phyloP scores from a whole-genome alignment of 2,329 filamentous ascomycete species.

The Zymoseptoria ardabiliae region DNA sequence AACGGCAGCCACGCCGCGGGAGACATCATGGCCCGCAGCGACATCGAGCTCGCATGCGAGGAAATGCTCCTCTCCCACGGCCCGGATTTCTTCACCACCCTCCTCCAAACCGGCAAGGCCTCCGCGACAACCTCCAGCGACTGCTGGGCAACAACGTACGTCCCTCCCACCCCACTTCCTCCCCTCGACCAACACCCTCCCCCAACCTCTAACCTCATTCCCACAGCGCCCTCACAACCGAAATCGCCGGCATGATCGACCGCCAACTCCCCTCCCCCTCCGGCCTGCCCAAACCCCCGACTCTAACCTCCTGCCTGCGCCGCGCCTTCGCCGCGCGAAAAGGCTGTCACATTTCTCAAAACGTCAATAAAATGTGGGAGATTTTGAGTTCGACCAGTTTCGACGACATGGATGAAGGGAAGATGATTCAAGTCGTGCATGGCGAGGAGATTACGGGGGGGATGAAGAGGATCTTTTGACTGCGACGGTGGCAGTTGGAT shows the following conservation, averaged over 20 bases:
- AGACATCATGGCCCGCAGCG: conserved; percentile 19
- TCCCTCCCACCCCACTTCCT: background rate
- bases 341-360: conserved; percentile 16
- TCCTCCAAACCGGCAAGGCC: conserved; percentile 15
- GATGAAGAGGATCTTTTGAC: conserved; percentile 15
- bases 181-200: background rate
- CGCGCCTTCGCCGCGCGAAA: conserved; percentile 22
- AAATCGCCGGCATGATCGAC: conserved; percentile 21
- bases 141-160: background rate
- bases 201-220: background rate
- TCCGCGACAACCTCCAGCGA: background rate
- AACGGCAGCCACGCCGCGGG: conserved; percentile 12
- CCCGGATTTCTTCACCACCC: conserved; percentile 22
- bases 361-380: conserved; percentile 26
- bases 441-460: conserved; percentile 13
- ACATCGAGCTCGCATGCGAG: conserved; percentile 29
- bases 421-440: conserved; percentile 12
- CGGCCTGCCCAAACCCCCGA: conserved; percentile 18
- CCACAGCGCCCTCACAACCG: conserved; percentile 18
- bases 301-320: conserved; percentile 24
- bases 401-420: conserved; percentile 20
- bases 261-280: conserved; percentile 18
- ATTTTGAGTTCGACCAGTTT: conserved; percentile 21
- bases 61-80: conserved; percentile 28
- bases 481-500: background rate